Conservation (phyloP, 192 early-diverging fungal genomes). For the Umbelopsis sp. region DNA sequence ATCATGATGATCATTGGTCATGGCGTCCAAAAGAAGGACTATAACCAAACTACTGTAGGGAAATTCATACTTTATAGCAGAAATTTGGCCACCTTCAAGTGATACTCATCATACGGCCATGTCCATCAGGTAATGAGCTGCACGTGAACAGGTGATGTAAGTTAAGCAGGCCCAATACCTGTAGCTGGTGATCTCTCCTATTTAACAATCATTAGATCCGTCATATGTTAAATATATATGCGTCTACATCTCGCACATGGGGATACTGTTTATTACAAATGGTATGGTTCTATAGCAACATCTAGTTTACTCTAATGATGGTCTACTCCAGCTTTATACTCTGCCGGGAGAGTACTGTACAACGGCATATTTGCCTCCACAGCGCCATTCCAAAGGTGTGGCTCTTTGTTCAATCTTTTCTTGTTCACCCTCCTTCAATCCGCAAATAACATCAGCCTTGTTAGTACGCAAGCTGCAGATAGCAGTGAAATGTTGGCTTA, state of each 20-base stretch:
- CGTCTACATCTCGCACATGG: neutral
- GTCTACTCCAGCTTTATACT: neutral
- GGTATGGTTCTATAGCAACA: neutral
- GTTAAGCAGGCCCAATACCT: neutral
- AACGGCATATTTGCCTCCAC: constrained; percentile 75
- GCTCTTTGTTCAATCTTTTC: constrained; percentile 49
- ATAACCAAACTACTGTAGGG: neutral
- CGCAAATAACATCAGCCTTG: constrained; percentile 85
- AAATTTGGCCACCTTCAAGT: neutral
- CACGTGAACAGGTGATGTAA: neutral
- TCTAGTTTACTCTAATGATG: neutral
- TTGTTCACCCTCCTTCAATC: constrained; percentile 59
- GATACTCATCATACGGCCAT: neutral
- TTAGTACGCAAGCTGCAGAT: constrained; percentile 81
- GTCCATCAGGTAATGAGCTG: neutral
- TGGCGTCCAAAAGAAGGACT: neutral
- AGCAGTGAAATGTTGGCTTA: constrained; percentile 56
- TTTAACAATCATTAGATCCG: too few species aligned
- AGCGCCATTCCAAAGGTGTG: constrained; percentile 61
- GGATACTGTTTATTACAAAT: constrained; percentile 1
- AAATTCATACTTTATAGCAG: neutral
- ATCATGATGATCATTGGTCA: neutral
- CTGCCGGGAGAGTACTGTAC: constrained; percentile 39
- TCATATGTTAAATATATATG: too few species aligned
- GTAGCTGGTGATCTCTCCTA: neutral